These are phyloP conservation scores for Phytophthora nicotianae DNA, from an alignment of 352 stramenopile species.

Conservation along the genomic window DNA sequence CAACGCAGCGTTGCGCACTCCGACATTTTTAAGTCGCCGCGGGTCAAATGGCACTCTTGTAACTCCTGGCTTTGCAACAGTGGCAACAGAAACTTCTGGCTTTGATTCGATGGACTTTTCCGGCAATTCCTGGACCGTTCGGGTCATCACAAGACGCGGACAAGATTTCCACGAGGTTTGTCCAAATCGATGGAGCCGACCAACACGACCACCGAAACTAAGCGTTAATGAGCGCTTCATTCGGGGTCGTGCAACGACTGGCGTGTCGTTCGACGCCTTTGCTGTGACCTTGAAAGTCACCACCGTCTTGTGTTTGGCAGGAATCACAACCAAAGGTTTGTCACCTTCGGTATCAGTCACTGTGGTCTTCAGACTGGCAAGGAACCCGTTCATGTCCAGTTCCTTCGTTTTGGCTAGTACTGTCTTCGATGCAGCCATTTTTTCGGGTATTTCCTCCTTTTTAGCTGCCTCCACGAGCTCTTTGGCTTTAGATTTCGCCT, in stretches of 20 bases:
- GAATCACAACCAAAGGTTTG: conserved; percentile 20
- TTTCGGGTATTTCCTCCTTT: conserved; percentile 25
- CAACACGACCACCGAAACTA: conserved; percentile 44
- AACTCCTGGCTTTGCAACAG: conserved; percentile 5
- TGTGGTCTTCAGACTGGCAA: conserved; percentile 63
- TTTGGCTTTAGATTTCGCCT: conserved; percentile 36
- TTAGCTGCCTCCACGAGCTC: conserved; percentile 13
- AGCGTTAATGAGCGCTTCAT: conserved; percentile 34
- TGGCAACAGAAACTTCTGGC: not conserved
- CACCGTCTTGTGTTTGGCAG: conserved; percentile 36
- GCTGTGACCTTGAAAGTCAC: conserved; percentile 45
- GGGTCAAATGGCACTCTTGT: conserved; percentile 59
- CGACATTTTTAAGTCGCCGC: conserved; percentile 57
- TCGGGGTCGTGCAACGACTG: conserved; percentile 7
- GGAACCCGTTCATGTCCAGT: conserved; percentile 70
- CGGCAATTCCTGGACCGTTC: conserved; percentile 26
- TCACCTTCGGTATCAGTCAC: conserved; percentile 18
- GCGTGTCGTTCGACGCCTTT: conserved; percentile 7
- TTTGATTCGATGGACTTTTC: conserved; percentile 12
- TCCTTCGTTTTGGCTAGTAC: conserved; percentile 41
- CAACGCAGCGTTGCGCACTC: conserved; percentile 63
- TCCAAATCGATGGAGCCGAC: conserved; percentile 41
- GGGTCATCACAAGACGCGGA: conserved; percentile 37
- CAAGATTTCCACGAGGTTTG: conserved; percentile 27
- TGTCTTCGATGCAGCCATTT: conserved; percentile 22